A percentile compares a stretch with the other conserved stretches of the same genome.
phyloP scores from a whole-genome alignment of 1,284 basidiomycete species.

The Ceratobasidium sp. region DNA sequence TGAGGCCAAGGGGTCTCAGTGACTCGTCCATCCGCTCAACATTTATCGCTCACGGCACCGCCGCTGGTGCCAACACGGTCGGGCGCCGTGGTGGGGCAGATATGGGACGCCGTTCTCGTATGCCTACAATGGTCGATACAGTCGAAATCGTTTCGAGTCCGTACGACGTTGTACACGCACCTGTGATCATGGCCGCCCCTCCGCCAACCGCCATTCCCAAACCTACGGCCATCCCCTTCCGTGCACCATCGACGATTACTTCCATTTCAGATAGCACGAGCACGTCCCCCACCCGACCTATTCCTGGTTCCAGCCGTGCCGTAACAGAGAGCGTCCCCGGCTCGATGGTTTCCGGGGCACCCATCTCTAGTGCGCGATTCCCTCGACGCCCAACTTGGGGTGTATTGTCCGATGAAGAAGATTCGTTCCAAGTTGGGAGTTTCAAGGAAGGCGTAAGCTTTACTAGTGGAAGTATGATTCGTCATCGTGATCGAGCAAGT shows the following conservation, averaged over 20 bases:
- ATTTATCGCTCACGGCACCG: conserved; percentile 57
- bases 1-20: conserved; percentile 80
- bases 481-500: conserved; percentile 16
- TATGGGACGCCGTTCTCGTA: neutral
- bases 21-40: conserved; percentile 91
- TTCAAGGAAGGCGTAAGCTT: conserved; percentile 37
- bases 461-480: conserved; percentile 3
- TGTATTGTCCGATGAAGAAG: conserved; percentile 18
- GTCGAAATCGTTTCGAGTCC: conserved; percentile 13
- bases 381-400: conserved; percentile 24
- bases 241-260: neutral
- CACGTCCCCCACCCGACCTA: conserved; percentile 24
- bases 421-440: conserved; percentile 35
- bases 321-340: conserved; percentile 9
- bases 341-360: neutral
- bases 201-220: conserved; percentile 13
- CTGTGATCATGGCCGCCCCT: neutral
- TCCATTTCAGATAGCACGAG: conserved; percentile 25
- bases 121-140: neutral
- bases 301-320: conserved; percentile 8
- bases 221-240: neutral
- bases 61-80: conserved; percentile 15
- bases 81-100: conserved; percentile 38
- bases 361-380: neutral
- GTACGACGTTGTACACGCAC: neutral